These are phyloP conservation scores for Telfairia occidentalis DNA, from an alignment of 331 rosid species.

Conservation along the genomic window DNA sequence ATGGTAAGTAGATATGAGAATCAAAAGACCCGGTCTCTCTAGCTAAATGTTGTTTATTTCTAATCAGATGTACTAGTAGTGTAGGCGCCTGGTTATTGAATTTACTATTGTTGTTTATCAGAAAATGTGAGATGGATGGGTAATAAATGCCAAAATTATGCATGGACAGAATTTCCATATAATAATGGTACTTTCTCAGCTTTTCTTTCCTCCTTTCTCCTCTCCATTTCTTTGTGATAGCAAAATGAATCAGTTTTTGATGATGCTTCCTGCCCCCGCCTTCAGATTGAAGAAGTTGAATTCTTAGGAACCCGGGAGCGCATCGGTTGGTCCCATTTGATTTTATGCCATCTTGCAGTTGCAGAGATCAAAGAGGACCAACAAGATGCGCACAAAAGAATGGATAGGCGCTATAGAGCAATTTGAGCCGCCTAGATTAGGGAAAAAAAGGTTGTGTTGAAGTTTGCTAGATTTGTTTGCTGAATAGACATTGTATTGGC, in stretches of 20 bases:
- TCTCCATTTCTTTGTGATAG: not conserved
- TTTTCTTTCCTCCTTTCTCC: not conserved
- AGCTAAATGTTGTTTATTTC: conserved; percentile 25
- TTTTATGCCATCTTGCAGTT: not conserved
- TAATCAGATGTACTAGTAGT: conserved; percentile 36
- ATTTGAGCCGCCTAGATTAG: not conserved
- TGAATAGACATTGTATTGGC: conserved; percentile 2
- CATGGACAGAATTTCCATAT: conserved; percentile 39
- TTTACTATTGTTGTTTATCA: conserved; percentile 48
- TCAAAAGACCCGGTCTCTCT: conserved; percentile 20
- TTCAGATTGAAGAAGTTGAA: not conserved
- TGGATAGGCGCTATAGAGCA: not conserved
- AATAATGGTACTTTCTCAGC: conserved; percentile 14
- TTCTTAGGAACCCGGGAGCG: not conserved
- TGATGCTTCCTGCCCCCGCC: not conserved
- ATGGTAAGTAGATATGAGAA: conserved; percentile 46
- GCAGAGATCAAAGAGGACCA: not conserved
- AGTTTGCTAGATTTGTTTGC: not conserved
- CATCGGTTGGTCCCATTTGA: not conserved
- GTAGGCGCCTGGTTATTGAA: conserved; percentile 56
- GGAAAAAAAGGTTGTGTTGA: not conserved
- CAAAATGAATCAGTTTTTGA: not conserved
- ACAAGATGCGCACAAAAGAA: not conserved
- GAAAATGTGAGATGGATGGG: conserved; percentile 62
- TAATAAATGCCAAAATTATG: conserved; percentile 64